Evolutionary conservation across 306 rosid genomes (phyloP).

Genomic region (Cucurbita pepo): DNA sequence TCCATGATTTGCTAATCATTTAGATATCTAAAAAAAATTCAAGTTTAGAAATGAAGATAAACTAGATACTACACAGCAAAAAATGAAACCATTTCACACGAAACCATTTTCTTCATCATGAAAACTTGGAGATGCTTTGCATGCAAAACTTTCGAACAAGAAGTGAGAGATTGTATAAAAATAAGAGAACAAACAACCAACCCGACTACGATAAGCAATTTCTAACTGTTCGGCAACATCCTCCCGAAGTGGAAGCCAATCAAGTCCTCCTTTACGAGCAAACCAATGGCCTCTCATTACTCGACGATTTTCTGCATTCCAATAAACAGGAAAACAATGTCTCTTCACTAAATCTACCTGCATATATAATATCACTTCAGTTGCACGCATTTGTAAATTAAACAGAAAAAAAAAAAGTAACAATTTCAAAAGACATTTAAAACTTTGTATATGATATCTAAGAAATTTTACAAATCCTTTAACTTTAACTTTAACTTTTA

Average conservation of each 20-base stretch:
- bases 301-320: slow-evolving; percentile 94
- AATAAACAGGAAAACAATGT: slow-evolving; percentile 88
- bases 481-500: no score
- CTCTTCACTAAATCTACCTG: slow-evolving; percentile 78
- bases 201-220: slow-evolving; percentile 71
- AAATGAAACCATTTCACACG: background rate
- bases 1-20: background rate
- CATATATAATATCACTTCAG: slow-evolving; percentile 6
- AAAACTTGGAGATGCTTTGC: background rate
- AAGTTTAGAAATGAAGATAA: background rate
- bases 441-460: no score
- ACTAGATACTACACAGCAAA: background rate
- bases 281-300: slow-evolving; percentile 98
- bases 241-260: slow-evolving; percentile 95
- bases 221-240: slow-evolving; percentile 89
- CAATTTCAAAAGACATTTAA: no score
- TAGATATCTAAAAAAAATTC: background rate
- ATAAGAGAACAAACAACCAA: slow-evolving; percentile 13
- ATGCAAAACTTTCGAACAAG: background rate
- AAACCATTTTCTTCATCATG: background rate
- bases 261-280: slow-evolving; percentile 89
- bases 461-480: no score
- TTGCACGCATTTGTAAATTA: background rate
- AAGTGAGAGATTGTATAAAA: background rate
- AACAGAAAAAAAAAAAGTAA: background rate